phyloP scores from a whole-genome alignment of 345 rosid genomes.

The Hypericum perforatum region DNA sequence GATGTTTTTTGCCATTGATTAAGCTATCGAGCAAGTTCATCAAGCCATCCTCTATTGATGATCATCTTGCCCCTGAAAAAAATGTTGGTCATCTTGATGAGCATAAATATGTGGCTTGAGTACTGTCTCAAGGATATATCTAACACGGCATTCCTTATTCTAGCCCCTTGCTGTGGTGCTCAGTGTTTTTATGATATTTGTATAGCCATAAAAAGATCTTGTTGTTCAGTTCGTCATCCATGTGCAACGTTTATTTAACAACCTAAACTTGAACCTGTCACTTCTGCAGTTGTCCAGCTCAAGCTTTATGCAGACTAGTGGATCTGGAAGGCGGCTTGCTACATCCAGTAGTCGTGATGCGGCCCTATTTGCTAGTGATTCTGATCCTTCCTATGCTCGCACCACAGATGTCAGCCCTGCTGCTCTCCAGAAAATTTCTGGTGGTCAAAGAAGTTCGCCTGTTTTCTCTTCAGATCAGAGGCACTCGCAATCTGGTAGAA shows the following conservation, averaged over 20 bases:
- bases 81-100: neutral
- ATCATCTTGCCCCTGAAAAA: too few species aligned
- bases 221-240: too few species aligned
- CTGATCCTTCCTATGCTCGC: conserved; percentile 38
- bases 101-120: neutral
- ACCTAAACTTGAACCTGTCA: too few species aligned
- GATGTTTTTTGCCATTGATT: too few species aligned
- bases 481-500: conserved; percentile 41
- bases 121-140: too few species aligned
- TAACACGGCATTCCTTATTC: too few species aligned
- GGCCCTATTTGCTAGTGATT: conserved; percentile 28
- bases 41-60: too few species aligned
- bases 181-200: neutral
- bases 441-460: conserved; percentile 48
- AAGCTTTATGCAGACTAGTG: conserved; percentile 43
- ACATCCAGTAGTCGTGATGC: conserved; percentile 45
- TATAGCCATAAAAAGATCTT: neutral
- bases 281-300: conserved; percentile 52
- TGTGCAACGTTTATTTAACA: too few species aligned
- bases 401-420: conserved; percentile 36
- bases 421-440: conserved; percentile 35
- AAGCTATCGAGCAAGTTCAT: too few species aligned
- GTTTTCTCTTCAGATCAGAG: conserved; percentile 47
- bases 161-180: neutral
- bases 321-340: conserved; percentile 47